Percentiles rank a stretch among this genome's conserved stretches.
Evolutionary conservation across 495 filamentous ascomycete species (phyloP).

Genomic region (Xylaria castorea): DNA sequence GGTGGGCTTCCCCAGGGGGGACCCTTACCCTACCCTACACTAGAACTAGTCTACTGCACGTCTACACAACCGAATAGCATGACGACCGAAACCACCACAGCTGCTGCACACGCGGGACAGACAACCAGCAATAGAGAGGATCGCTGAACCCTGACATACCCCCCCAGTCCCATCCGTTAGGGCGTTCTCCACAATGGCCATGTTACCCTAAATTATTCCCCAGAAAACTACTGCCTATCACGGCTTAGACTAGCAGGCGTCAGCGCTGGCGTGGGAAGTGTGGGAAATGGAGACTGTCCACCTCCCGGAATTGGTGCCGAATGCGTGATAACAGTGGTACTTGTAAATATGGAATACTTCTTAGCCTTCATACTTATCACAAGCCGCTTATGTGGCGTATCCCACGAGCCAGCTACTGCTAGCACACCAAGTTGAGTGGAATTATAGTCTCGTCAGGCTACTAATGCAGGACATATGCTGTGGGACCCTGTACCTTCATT

Average conservation of each 20-base stretch:
- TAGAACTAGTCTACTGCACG: slow-evolving; percentile 2
- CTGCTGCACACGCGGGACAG: slow-evolving; percentile 43
- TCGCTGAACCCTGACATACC: slow-evolving; percentile 24
- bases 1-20: slow-evolving; percentile 16
- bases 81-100: slow-evolving; percentile 29
- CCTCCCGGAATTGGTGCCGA: slow-evolving; percentile 18
- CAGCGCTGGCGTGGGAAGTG: slow-evolving; percentile 8
- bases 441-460: background rate
- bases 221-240: slow-evolving; percentile 42
- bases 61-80: slow-evolving; percentile 16
- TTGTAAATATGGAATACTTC: background rate
- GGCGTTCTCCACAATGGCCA: slow-evolving; percentile 24
- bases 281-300: slow-evolving; percentile 7
- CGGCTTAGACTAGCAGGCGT: slow-evolving; percentile 28
- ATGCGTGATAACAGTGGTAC: slow-evolving; percentile 11
- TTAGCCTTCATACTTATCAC: slow-evolving; percentile 14
- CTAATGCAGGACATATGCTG: slow-evolving; percentile 19
- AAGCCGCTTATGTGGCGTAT: slow-evolving; percentile 2
- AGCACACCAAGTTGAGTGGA: background rate
- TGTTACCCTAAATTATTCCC: slow-evolving; percentile 32
- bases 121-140: slow-evolving; percentile 26
- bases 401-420: background rate
- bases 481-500: slow-evolving; percentile 24
- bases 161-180: slow-evolving; percentile 22
- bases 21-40: slow-evolving; percentile 21